Base-by-base conservation (phyloP, 2,329 filamentous ascomycete genomes). In the Xylaria sp. region DNA sequence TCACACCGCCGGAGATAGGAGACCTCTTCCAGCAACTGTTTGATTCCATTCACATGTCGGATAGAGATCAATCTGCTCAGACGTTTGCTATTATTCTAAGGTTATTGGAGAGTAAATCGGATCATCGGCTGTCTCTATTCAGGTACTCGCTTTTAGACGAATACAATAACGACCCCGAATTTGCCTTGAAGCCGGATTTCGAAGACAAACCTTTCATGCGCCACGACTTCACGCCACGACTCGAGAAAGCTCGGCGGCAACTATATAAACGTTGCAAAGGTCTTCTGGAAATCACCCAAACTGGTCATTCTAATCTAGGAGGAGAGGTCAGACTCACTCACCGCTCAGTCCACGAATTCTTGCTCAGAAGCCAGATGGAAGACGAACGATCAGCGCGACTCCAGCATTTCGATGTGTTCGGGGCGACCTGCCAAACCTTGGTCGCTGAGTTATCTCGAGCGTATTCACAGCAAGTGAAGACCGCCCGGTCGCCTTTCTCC, bases 1-100 rank as follows among this genome's bases (percentile, higher is more conserved):
- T 60, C 43, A 46, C 23, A 7, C 57, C 43, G 25, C 20, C 6
- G 9, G 58, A 60, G 45, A 34, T 60, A 13, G 45, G 52, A 30
- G 32, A 41, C 10, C 32, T 60, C 20, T 52, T 41, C 25, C 45
- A 20, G 9, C 32, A 50, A 30, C 46, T 50, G 4, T 50, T 25
- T 9, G 46, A 30, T 50, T 28, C 46, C 23, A 50, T 50, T 18
- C 46, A 50, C 46, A 30, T 25, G 12, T 25, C 46, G 6, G 23
- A 50, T 50, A 50, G 15, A 30, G 46, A 50, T 25, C 46, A 46
- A 46, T 46, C 43, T 25, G 43, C 43, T 3, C 43, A 46, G 39
- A 25, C 23, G 25, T 46, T 46, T 46, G n/a, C 5, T 1, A 30
- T 50, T 15, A 3, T 50, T 30, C 30, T 28, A 23, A 30, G 25